Base-by-base conservation (phyloP, 768 basidiomycete species). In the Rhodotorula diobovata region DNA sequence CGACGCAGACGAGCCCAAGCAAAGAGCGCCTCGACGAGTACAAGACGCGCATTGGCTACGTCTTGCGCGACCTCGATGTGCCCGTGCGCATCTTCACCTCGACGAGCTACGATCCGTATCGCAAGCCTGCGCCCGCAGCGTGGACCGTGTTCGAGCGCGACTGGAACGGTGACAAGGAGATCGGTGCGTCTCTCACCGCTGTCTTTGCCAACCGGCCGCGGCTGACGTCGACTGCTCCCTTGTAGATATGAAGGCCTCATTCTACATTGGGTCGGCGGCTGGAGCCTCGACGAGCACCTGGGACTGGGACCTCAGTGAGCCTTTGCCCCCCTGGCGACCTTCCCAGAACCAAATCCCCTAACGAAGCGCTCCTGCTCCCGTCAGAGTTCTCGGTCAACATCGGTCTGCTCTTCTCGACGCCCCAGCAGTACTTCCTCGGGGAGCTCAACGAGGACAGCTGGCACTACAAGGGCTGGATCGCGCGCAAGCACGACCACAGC, bases 231-330 rank as follows among this genome's bases (percentile, higher is more conserved):
- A 20, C 12, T 2, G 28, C 5, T 7, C 39, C 5, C 20, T 41
- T 43, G 18, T 68, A 80, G 82, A 83, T 65, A 35, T 80, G 48
- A 61, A 68, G 8, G 32, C 70, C 12, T 79, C 79, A 30, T 79
- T 81, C 66, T 83, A 77, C 66, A 79, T 83, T 6, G 81, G 82
- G 2, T 81, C 82, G 67, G 82, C 82, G 14, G 81, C 81, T 14
- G 82, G 82, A 9, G 28, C 5, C 28, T 53, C n/a, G 1, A 32
- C 8, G 20, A 21, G 21, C 3, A 43, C 14, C 28, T 25, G 54
- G 5, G 63, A 70, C 28, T 70, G 35, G 9, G 55, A 53, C 37
- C 30, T 48, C 4, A 66, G 61, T 55, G 30, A 6, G 37, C n/a
- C 20, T 1, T 21, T 23, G 59, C 10, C 30, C 32, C 23, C 12